These are phyloP conservation scores for Talaromyces trachyspermus DNA, from an alignment of 495 filamentous ascomycete species.

Conservation along the genomic window DNA sequence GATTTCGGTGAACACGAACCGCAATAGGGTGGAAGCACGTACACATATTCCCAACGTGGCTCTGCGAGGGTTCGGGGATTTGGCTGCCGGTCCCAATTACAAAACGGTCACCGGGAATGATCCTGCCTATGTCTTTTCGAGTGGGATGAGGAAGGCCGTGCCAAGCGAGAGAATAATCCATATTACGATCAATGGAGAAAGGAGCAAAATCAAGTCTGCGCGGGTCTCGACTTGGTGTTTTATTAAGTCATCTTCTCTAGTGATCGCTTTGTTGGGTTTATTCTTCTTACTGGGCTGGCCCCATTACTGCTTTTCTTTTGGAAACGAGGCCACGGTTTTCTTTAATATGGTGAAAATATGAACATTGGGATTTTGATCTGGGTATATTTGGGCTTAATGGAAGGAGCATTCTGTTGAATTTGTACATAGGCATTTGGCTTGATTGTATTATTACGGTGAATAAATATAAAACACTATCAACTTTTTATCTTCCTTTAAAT, in stretches of 20 bases:
- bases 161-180: constrained; percentile 28
- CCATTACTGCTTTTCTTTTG: not conserved
- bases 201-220: constrained; percentile 29
- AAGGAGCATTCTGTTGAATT: not conserved
- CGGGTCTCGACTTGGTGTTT: constrained; percentile 25
- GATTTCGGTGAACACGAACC: constrained; percentile 37
- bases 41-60: constrained; percentile 35
- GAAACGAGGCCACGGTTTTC: not conserved
- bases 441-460: no score
- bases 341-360: not conserved
- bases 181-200: constrained; percentile 35
- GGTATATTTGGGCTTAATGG: no score
- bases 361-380: no score
- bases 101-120: constrained; percentile 11
- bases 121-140: constrained; percentile 39
- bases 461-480: no score
- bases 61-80: constrained; percentile 27
- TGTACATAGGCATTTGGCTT: not conserved
- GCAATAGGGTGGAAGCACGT: constrained; percentile 30
- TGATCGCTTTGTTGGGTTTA: not conserved
- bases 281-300: not conserved
- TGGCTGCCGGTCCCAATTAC: constrained; percentile 24
- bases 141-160: constrained; percentile 30
- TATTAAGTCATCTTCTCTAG: not conserved
- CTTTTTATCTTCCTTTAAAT: no score